Evolutionary conservation across 257 asterid species (phyloP).

Genomic region (Gentiana dahurica): DNA sequence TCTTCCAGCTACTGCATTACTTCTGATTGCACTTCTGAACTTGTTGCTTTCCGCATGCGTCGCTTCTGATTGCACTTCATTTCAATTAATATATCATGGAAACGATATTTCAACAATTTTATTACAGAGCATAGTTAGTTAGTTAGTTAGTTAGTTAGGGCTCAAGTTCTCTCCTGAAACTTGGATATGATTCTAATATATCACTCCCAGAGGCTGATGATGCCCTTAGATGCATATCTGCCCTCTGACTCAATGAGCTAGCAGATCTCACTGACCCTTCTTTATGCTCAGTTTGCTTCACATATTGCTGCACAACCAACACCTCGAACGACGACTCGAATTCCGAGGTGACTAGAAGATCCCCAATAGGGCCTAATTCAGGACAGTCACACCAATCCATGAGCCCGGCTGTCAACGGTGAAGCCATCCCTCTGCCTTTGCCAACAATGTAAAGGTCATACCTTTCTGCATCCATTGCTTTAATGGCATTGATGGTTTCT

Average conservation of each 20-base stretch:
- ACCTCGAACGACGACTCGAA: slow-evolving; percentile 57
- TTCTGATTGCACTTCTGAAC: too few species aligned
- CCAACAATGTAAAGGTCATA: slow-evolving; percentile 78
- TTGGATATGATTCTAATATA: slow-evolving; percentile 30
- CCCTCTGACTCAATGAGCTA: slow-evolving; percentile 20
- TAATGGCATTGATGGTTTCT: slow-evolving; percentile 60
- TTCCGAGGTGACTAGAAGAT: slow-evolving; percentile 73
- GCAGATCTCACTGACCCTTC: slow-evolving; percentile 34
- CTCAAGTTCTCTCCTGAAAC: slow-evolving; percentile 36
- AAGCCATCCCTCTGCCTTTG: slow-evolving; percentile 51
- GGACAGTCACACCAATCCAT: slow-evolving; percentile 97
- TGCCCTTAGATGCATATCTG: slow-evolving; percentile 23
- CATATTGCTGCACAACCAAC: slow-evolving; percentile 70
- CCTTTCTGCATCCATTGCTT: slow-evolving; percentile 47
- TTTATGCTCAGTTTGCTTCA: slow-evolving; percentile 9
- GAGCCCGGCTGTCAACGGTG: slow-evolving; percentile 64
- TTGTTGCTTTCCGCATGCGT: too few species aligned
- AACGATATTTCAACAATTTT: too few species aligned
- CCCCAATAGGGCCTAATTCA: slow-evolving; percentile 88
- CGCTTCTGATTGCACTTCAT: too few species aligned
- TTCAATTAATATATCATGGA: too few species aligned
- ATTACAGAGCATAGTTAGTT: too few species aligned
- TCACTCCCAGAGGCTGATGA: slow-evolving; percentile 34
- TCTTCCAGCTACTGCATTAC: too few species aligned
- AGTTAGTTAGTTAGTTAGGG: slow-evolving; percentile 6